These are phyloP conservation scores for Tremellales sp. DNA, from an alignment of 1,284 basidiomycete species.

Conservation along the genomic window DNA sequence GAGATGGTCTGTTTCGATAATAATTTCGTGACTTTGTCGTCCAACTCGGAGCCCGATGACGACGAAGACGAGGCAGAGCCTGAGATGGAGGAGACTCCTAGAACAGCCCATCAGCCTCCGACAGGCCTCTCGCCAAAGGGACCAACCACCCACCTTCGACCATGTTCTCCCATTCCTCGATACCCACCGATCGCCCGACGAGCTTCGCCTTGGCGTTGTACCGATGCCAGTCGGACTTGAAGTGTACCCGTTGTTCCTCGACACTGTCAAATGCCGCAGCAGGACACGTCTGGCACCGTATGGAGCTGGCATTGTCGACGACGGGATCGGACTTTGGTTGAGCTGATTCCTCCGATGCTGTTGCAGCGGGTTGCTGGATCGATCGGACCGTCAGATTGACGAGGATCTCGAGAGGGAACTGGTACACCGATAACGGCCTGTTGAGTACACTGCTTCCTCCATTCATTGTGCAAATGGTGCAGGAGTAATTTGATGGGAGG, in stretches of 20 bases:
- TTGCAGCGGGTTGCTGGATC: constrained; percentile 43
- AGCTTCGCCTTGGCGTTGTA: constrained; percentile 89
- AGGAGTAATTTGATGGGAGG: too few relatives aligned
- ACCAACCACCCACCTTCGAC: constrained; percentile 64
- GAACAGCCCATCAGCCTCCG: background rate
- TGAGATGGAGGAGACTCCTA: constrained; percentile 81
- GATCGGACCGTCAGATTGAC: constrained; percentile 60
- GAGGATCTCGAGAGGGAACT: constrained; percentile 64
- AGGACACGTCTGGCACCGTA: constrained; percentile 72
- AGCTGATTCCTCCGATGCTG: constrained; percentile 16
- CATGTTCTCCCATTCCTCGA: constrained; percentile 67
- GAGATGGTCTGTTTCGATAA: constrained; percentile 55
- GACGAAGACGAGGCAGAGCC: constrained; percentile 75
- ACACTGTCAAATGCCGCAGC: constrained; percentile 67
- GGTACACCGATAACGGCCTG: constrained; percentile 52
- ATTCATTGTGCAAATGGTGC: too few relatives aligned
- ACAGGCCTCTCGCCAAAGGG: background rate
- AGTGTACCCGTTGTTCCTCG: constrained; percentile 80
- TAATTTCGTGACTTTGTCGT: constrained; percentile 55
- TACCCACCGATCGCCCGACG: constrained; percentile 58
- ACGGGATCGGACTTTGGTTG: background rate
- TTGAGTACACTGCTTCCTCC: too few relatives aligned
- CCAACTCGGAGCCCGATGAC: constrained; percentile 50
- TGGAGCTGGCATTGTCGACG: background rate
- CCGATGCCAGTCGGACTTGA: constrained; percentile 94